Evolutionary conservation across 1,139 yeast species (phyloP), one percentile per base, ranked within the genome.

Genomic region (Blastobotrys malaysiensis): DNA sequence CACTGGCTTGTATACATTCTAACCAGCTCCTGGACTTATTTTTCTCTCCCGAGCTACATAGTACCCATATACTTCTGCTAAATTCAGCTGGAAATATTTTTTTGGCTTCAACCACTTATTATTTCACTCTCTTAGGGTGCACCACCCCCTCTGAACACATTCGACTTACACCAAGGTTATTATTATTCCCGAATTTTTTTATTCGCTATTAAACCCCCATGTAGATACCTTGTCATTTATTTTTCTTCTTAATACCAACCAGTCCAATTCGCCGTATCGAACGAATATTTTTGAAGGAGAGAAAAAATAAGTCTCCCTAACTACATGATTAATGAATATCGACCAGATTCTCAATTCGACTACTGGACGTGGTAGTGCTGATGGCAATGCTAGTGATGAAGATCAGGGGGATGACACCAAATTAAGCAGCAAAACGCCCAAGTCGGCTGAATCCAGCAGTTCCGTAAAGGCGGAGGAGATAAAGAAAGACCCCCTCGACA

Each of bases 291-390:
- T 31, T 31, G 39, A 31, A n/a, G 16, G 31, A 26, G 39, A 26
- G 31, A 27, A 27, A 14, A 24, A 46, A 5, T 26, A n/a, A 31
- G 14, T 31, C 39, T 31, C 16, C 39, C 19, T 19, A 31, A 16
- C 26, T 52, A 48, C 27, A 60, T 60, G 62, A 58, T 59, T 53
- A 58, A 61, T 61, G 64, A 57, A 61, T 53, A 61, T 61, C 59
- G 58, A 59, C 54, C 56, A 58, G 46, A 61, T 61, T 46, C 54
- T 61, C 53, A 61, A 60, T 49, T 43, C 50, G 27, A 44, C 56
- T n/a, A n/a, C n/a, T 44, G 39, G 45, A 44, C 43, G 45, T 45
- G 44, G 39, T 52, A 48, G 27, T 44, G 44, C 43, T 21, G 52
- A 48, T 39, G 22, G 43, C 45, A 49, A 44, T 44, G 36, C 31